Evolutionary conservation across 345 rosid genomes (phyloP).

Genomic region (Eucalyptus regnans): DNA sequence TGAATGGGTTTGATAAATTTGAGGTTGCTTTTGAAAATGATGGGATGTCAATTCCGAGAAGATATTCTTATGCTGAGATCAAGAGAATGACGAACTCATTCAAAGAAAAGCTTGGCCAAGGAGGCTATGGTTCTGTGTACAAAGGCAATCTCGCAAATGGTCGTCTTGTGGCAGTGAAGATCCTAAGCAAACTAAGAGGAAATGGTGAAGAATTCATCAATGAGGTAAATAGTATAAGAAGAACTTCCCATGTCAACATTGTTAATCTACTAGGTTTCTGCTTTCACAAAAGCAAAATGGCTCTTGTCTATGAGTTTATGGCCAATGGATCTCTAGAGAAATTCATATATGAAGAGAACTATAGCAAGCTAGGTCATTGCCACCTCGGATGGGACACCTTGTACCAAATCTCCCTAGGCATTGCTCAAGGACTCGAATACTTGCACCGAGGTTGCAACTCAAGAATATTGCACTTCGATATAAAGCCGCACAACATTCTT

Average conservation of each 20-base stretch:
- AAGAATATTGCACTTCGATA: too few species aligned
- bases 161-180: conserved; percentile 22
- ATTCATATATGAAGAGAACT: background rate
- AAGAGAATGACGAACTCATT: conserved; percentile 17
- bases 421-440: too few species aligned
- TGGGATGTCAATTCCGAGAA: background rate
- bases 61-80: conserved; percentile 8
- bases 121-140: conserved; percentile 15
- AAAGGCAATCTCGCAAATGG: conserved; percentile 19
- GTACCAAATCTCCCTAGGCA: too few species aligned
- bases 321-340: conserved; percentile 23
- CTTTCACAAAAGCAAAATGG: conserved; percentile 3
- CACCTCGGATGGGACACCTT: too few species aligned
- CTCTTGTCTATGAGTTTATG: conserved; percentile 19
- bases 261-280: conserved; percentile 9
- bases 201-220: conserved; percentile 35
- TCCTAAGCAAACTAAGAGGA: conserved; percentile 16
- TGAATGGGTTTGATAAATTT: background rate
- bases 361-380: too few species aligned
- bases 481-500: too few species aligned
- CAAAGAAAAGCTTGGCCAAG: conserved; percentile 12
- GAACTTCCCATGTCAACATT: conserved; percentile 40
- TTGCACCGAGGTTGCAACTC: too few species aligned
- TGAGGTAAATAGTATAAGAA: conserved; percentile 36
- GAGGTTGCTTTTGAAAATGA: background rate